Evolutionary conservation across 257 asterid species (phyloP), one percentile per base, ranked within the genome.

Genomic region (Plantago elongata): DNA sequence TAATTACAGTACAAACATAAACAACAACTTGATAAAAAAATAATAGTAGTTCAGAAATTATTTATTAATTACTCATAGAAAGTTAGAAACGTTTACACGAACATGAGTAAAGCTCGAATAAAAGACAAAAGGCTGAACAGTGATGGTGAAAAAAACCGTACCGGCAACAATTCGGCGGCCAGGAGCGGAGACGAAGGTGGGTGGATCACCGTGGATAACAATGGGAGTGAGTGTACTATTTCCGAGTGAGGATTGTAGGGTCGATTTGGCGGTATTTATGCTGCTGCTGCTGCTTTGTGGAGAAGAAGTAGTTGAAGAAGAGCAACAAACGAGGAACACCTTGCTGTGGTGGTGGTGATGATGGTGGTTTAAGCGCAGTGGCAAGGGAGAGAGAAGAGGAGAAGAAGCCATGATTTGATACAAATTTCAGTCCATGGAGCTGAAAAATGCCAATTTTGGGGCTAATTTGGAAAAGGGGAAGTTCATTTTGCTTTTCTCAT

Each of bases 141-240:
- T 27, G 13, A 42, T 22, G 13, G 22, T 54, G 15, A 7, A 64
- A 27, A 17, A 43, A 59, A 37, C 40, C 69, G 17, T 73, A 91
- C 99, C 95, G 11, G 99, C 97, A 9, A 92, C 86, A 51, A 92
- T 89, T 52, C 96, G 78, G 50, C 95, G 95, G 63, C 89, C 97
- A 9, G 95, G 94, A 42, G 99, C 99, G 13, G 97, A 89, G 63
- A 89, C 96, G 62, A 78, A 89, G 56, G 99, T 89, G 66, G 97
- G 97, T 11, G 97, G 99, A 27, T 92, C 77, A 9, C 99, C 99
- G 63, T 66, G 48, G 5, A 92, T 88, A 0, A 86, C 81, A 29
- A 92, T 86, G 56, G 99, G 97, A 65, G 77, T 67, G 15, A 79
- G 77, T 77, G 61, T 69, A 8, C 58, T 66, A 58, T 42, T 58